phyloP scores from a whole-genome alignment of 2,329 filamentous ascomycete genomes.

The Madurella fahalii region DNA sequence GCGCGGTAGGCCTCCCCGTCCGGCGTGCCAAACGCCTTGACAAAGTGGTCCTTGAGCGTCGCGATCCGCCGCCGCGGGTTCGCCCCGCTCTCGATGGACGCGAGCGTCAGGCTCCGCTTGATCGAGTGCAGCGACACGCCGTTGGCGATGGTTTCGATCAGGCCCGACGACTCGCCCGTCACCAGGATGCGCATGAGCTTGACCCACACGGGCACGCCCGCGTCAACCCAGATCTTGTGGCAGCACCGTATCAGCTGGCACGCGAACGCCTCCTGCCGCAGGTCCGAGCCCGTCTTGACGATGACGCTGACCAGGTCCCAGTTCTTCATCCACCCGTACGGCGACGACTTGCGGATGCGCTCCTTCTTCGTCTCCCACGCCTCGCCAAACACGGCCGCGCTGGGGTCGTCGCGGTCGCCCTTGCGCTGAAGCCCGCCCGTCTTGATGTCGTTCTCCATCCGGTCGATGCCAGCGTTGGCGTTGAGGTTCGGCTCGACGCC shows the following conservation, averaged over 20 bases:
- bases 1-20: constrained; percentile 66
- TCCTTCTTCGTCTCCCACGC: constrained; percentile 83
- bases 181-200: constrained; percentile 85
- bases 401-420: constrained; percentile 79
- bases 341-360: constrained; percentile 75
- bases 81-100: constrained; percentile 66
- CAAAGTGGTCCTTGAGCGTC: constrained; percentile 75
- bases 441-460: constrained; percentile 88
- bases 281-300: constrained; percentile 78
- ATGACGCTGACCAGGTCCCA: constrained; percentile 87
- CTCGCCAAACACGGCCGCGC: constrained; percentile 80
- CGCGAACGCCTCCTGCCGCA: constrained; percentile 81
- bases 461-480: constrained; percentile 68
- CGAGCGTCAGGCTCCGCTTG: constrained; percentile 75
- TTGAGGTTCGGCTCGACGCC: constrained; percentile 54
- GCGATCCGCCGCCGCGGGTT: constrained; percentile 74
- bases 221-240: constrained; percentile 75
- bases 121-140: constrained; percentile 83
- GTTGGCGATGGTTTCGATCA: constrained; percentile 85
- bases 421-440: constrained; percentile 77
- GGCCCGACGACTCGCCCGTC: constrained; percentile 76
- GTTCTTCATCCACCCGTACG: constrained; percentile 85
- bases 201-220: constrained; percentile 75
- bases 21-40: constrained; percentile 70
- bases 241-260: constrained; percentile 81